phyloP scores from a whole-genome alignment of 176 grass and related monocot genomes.

The Musa troglodytarum region DNA sequence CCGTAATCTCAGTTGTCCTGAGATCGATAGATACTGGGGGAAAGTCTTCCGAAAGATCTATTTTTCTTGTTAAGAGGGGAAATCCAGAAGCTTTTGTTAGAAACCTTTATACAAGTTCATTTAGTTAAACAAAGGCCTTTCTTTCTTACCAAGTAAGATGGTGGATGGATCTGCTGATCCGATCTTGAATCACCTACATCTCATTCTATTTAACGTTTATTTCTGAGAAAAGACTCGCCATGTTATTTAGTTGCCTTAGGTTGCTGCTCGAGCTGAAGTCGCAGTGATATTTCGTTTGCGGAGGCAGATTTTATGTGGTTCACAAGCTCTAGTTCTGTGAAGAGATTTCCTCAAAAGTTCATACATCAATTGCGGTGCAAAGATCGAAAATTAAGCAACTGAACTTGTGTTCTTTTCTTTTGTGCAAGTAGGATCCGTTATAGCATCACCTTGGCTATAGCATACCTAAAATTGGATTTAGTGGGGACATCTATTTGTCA shows the following conservation, averaged over 20 bases:
- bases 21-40: background rate
- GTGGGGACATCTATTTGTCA: background rate
- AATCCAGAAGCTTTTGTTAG: background rate
- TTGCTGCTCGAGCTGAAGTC: background rate
- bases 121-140: background rate
- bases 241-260: too few species aligned
- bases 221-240: too few species aligned
- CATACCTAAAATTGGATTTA: background rate
- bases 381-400: background rate
- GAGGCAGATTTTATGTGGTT: too few species aligned
- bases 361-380: background rate
- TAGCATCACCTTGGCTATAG: background rate
- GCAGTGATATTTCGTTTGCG: background rate
- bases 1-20: background rate
- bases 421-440: background rate
- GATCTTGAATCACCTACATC: too few species aligned
- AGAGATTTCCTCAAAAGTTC: background rate
- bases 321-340: background rate
- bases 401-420: background rate
- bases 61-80: too few species aligned
- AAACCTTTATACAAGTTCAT: background rate
- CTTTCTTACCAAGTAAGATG: background rate
- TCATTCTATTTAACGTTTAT: too few species aligned
- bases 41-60: background rate
- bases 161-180: background rate